Evolutionary conservation across 2,329 filamentous ascomycete species (phyloP).

Genomic region (Monilinia vaccinii-corymbosi): DNA sequence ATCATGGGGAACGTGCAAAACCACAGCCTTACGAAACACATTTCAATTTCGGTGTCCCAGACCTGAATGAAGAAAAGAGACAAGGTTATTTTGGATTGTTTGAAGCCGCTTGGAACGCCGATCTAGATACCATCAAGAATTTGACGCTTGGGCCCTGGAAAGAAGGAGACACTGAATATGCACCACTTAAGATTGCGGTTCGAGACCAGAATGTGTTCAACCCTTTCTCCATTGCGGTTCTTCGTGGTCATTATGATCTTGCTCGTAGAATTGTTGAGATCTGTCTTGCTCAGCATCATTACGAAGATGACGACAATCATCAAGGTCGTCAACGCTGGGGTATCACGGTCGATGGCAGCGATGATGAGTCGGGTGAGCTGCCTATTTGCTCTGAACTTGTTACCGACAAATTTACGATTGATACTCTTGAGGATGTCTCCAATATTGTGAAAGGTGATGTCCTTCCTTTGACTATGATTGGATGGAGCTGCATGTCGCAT

Average conservation of each 20-base stretch:
- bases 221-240: conserved; percentile 60
- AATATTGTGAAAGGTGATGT: conserved; percentile 58
- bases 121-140: conserved; percentile 55
- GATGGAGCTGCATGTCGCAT: conserved; percentile 31
- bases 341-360: conserved; percentile 37
- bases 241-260: conserved; percentile 54
- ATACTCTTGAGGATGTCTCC: conserved; percentile 62
- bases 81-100: conserved; percentile 59
- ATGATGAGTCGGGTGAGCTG: conserved; percentile 28
- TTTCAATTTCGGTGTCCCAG: conserved; percentile 19
- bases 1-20: neutral
- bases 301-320: conserved; percentile 32
- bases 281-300: conserved; percentile 55
- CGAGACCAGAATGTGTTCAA: conserved; percentile 36
- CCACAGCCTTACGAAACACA: conserved; percentile 16
- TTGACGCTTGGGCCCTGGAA: conserved; percentile 53
- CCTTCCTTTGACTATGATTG: conserved; percentile 46
- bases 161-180: conserved; percentile 38
- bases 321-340: conserved; percentile 28
- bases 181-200: conserved; percentile 56
- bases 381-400: conserved; percentile 47
- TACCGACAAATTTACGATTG: conserved; percentile 62
- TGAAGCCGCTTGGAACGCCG: conserved; percentile 65
- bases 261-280: conserved; percentile 64
- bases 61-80: conserved; percentile 44